Percentiles rank a stretch among this genome's conserved stretches.
phyloP scores from a whole-genome alignment of 345 rosid genomes.

The Cardamine chenopodiifolia region DNA sequence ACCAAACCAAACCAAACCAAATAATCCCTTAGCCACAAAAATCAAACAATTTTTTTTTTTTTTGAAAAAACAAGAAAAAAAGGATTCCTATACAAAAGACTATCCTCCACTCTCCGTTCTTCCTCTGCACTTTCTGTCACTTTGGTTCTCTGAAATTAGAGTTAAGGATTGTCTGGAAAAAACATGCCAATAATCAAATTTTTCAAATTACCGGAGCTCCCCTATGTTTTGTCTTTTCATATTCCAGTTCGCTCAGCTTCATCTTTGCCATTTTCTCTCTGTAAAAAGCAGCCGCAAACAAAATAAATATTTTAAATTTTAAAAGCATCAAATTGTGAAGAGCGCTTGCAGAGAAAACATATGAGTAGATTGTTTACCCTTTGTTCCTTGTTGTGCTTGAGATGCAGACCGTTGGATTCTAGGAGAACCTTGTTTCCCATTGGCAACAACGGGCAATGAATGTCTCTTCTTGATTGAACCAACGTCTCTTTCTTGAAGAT shows the following conservation, averaged over 20 bases:
- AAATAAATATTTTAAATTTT: not conserved
- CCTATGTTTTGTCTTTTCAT: constrained; percentile 1
- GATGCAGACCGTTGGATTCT: constrained; percentile 64
- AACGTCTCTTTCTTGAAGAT: constrained; percentile 74
- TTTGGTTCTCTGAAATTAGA: constrained; percentile 32
- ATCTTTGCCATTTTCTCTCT: constrained; percentile 93
- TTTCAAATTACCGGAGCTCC: constrained; percentile 5
- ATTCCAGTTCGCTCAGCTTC: constrained; percentile 16
- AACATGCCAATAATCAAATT: constrained; percentile 33
- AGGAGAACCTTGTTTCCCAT: constrained; percentile 92
- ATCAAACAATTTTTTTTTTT: constrained; percentile 33
- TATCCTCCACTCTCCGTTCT: constrained; percentile 24
- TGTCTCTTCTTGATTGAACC: constrained; percentile 72
- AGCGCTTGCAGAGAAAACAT: not conserved
- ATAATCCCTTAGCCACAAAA: constrained; percentile 30
- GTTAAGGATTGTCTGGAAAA: constrained; percentile 31
- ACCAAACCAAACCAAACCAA: constrained; percentile 41
- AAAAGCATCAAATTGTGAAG: not conserved
- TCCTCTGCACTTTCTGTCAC: constrained; percentile 26
- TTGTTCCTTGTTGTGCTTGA: constrained; percentile 65
- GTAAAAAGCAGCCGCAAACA: constrained; percentile 34
- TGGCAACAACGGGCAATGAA: constrained; percentile 77
- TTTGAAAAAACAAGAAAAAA: not conserved
- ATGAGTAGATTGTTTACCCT: constrained; percentile 50
- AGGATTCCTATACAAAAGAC: constrained; percentile 36